Percentiles rank a stretch among this genome's conserved stretches.
phyloP scores from a whole-genome alignment of 441 rosid genomes.

The Mallotus repandus region DNA sequence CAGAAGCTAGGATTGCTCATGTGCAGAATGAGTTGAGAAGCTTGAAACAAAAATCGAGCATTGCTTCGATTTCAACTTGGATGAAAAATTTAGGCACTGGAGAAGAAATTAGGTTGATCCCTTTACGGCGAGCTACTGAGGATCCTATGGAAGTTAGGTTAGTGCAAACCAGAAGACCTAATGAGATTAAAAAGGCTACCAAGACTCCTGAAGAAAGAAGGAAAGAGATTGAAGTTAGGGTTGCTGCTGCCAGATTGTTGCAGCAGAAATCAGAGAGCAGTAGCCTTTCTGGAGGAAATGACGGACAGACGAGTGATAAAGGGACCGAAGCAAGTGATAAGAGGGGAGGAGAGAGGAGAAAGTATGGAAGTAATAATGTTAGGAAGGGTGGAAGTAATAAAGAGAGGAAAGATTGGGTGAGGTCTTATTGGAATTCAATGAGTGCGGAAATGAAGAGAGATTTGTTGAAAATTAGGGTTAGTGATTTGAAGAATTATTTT shows the following conservation, averaged over 20 bases:
- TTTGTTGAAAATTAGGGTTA: constrained; percentile 56
- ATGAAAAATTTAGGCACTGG: constrained; percentile 80
- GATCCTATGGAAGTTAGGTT: constrained; percentile 87
- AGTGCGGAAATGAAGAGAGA: constrained; percentile 56
- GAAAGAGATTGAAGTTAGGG: constrained; percentile 94
- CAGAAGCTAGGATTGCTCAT: constrained; percentile 71
- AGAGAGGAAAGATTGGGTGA: constrained; percentile 65
- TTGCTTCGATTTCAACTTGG: constrained; percentile 72
- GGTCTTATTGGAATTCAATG: constrained; percentile 68
- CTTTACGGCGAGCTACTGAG: constrained; percentile 59
- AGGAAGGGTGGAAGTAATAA: constrained; percentile 55
- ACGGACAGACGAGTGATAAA: constrained; percentile 43
- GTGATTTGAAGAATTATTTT: constrained; percentile 61
- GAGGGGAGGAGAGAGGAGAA: constrained; percentile 72
- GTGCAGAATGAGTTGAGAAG: constrained; percentile 74
- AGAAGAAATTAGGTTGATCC: constrained; percentile 78
- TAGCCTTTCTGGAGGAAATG: constrained; percentile 21
- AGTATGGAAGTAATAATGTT: constrained; percentile 35
- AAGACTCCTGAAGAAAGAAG: constrained; percentile 88
- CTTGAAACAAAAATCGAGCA: constrained; percentile 66
- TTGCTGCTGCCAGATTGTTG: constrained; percentile 82
- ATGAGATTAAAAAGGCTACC: constrained; percentile 89
- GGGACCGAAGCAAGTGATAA: constrained; percentile 51
- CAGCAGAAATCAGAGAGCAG: constrained; percentile 77
- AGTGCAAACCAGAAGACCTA: constrained; percentile 71